Evolutionary conservation across 2,329 filamentous ascomycete species (phyloP).

Genomic region (Fusarium praegraminearum): DNA sequence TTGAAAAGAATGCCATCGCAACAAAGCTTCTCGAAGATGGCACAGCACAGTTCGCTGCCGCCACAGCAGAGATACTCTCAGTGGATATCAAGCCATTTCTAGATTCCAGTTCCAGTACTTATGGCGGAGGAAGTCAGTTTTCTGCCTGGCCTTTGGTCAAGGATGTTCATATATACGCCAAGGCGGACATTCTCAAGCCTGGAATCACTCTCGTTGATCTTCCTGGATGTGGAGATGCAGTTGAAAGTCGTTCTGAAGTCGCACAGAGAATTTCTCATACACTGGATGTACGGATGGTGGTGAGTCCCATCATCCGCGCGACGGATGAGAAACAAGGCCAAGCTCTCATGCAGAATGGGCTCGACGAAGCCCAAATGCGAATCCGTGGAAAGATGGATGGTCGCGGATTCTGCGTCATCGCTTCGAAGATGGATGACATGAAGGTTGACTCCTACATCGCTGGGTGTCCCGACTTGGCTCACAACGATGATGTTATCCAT

Average conservation of each 20-base stretch:
- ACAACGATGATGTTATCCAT: not conserved
- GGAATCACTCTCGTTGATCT: constrained; percentile 66
- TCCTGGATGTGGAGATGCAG: constrained; percentile 62
- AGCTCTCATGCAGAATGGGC: constrained; percentile 40
- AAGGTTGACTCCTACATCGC: constrained; percentile 1
- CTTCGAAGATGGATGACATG: constrained; percentile 50
- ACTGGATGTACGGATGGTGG: constrained; percentile 48
- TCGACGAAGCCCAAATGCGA: constrained; percentile 46
- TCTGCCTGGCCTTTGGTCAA: constrained; percentile 55
- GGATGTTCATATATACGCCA: constrained; percentile 57
- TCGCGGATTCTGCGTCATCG: constrained; percentile 42
- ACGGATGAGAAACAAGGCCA: constrained; percentile 44
- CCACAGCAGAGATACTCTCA: constrained; percentile 13
- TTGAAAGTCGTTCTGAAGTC: constrained; percentile 43
- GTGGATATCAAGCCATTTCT: constrained; percentile 45
- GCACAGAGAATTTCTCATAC: constrained; percentile 34
- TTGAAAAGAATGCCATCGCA: constrained; percentile 23
- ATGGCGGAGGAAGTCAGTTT: constrained; percentile 25
- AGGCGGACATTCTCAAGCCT: constrained; percentile 58
- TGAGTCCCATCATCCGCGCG: constrained; percentile 44
- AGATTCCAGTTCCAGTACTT: constrained; percentile 34
- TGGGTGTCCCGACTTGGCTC: not conserved
- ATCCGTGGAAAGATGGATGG: constrained; percentile 47
- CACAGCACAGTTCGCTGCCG: not conserved
- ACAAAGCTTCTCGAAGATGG: constrained; percentile 4